These are phyloP conservation scores for Hyaloscypha variabilis DNA, from an alignment of 495 filamentous ascomycete species.

Conservation along the genomic window DNA sequence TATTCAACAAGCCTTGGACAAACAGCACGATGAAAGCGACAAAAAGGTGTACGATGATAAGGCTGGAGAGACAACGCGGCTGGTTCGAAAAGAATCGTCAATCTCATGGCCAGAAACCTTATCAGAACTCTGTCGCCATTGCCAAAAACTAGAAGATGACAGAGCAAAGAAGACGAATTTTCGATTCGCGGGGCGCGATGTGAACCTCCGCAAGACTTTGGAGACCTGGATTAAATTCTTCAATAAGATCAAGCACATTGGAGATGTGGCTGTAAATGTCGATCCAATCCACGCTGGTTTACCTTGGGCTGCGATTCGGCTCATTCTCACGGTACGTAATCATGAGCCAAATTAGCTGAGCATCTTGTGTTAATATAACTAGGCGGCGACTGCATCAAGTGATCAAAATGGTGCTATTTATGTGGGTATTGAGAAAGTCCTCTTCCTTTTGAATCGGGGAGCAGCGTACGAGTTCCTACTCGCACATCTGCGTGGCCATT, in stretches of 20 bases:
- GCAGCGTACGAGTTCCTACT: not conserved
- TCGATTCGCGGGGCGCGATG: not conserved
- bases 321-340: not conserved
- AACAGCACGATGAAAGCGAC: conserved; percentile 1
- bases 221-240: conserved; percentile 3
- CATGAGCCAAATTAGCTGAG: not conserved
- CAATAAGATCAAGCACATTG: not conserved
- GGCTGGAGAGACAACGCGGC: not conserved
- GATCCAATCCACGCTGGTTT: not conserved
- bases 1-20: not conserved
- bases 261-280: not conserved
- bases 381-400: not conserved
- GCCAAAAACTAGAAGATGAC: not conserved
- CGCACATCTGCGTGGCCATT: not conserved
- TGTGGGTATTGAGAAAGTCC: not conserved
- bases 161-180: not conserved
- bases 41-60: not conserved
- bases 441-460: not conserved
- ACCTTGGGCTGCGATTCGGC: not conserved
- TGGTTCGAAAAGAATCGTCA: not conserved
- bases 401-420: conserved; percentile 1
- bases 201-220: not conserved
- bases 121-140: not conserved
- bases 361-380: not conserved
- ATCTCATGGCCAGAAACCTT: conserved; percentile 1